Conservation (phyloP, 805 yeast species). For the Zygotorulaspora chibaensis region DNA sequence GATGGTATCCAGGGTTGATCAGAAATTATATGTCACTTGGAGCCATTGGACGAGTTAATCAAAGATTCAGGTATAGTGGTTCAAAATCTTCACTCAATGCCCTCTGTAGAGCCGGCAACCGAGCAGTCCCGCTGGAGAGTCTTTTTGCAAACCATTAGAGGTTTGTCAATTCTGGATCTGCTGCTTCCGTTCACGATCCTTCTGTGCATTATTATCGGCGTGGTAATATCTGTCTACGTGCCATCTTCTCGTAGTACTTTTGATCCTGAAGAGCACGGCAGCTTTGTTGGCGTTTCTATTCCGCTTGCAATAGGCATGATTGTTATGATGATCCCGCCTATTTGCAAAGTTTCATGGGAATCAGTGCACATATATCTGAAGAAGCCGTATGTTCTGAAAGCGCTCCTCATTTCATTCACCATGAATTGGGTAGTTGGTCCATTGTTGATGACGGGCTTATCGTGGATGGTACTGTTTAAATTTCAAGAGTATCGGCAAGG, state of each 20-base stretch:
- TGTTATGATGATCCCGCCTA: constrained; percentile 56
- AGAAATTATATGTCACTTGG: background rate
- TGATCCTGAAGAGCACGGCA: constrained; percentile 26
- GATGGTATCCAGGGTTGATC: background rate
- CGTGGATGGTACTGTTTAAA: constrained; percentile 50
- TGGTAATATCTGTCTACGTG: constrained; percentile 41
- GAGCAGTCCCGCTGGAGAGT: constrained; percentile 3
- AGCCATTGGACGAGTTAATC: constrained; percentile 9
- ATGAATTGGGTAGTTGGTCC: constrained; percentile 58
- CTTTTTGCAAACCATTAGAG: constrained; percentile 6
- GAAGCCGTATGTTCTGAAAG: constrained; percentile 24
- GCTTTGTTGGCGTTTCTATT: constrained; percentile 40
- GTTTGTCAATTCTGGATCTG: constrained; percentile 28
- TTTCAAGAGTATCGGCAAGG: constrained; percentile 48
- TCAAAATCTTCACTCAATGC: background rate
- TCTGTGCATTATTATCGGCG: constrained; percentile 38
- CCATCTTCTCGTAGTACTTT: constrained; percentile 39
- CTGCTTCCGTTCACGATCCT: constrained; percentile 37
- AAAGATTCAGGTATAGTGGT: constrained; percentile 33
- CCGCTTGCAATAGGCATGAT: constrained; percentile 49
- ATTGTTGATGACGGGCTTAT: constrained; percentile 50
- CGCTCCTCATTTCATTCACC: constrained; percentile 39
- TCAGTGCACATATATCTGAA: constrained; percentile 31
- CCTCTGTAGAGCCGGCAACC: background rate
- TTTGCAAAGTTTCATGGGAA: constrained; percentile 54